Evolutionary conservation across 129 eudicot species (phyloP).

Genomic region (Escallonia rubra): DNA sequence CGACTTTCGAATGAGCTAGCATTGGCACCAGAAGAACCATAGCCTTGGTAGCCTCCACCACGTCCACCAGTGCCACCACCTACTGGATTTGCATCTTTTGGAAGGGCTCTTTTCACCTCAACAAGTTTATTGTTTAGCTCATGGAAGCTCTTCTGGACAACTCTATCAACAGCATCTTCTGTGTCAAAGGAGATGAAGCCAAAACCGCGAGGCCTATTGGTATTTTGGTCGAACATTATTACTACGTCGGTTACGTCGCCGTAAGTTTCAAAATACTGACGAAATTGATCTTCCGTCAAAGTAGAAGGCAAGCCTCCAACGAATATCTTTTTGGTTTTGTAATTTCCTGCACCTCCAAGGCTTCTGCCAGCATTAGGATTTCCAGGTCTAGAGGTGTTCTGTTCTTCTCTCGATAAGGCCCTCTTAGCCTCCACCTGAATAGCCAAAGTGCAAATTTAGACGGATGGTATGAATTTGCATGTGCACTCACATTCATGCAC

Average conservation of each 20-base stretch:
- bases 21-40: constrained; percentile 35
- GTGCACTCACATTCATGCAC: too few species aligned
- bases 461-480: background rate
- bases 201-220: constrained; percentile 75
- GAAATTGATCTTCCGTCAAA: constrained; percentile 53
- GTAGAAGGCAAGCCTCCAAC: constrained; percentile 84
- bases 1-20: constrained; percentile 31
- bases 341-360: constrained; percentile 40
- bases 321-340: constrained; percentile 73
- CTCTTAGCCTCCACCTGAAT: constrained; percentile 77
- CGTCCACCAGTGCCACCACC: constrained; percentile 26
- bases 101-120: constrained; percentile 68
- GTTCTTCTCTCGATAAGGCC: constrained; percentile 71
- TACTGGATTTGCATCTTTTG: constrained; percentile 55
- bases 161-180: constrained; percentile 79
- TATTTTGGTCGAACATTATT: constrained; percentile 74
- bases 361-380: constrained; percentile 27
- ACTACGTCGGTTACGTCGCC: constrained; percentile 61
- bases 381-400: constrained; percentile 42
- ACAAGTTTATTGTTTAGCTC: constrained; percentile 51
- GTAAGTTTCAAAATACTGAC: constrained; percentile 51
- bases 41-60: constrained; percentile 18
- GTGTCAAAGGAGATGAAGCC: constrained; percentile 71
- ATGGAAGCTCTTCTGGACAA: constrained; percentile 45
- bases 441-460: constrained; percentile 1